Evolutionary conservation across 345 rosid species (phyloP).

Genomic region (Ceriops zippeliana): DNA sequence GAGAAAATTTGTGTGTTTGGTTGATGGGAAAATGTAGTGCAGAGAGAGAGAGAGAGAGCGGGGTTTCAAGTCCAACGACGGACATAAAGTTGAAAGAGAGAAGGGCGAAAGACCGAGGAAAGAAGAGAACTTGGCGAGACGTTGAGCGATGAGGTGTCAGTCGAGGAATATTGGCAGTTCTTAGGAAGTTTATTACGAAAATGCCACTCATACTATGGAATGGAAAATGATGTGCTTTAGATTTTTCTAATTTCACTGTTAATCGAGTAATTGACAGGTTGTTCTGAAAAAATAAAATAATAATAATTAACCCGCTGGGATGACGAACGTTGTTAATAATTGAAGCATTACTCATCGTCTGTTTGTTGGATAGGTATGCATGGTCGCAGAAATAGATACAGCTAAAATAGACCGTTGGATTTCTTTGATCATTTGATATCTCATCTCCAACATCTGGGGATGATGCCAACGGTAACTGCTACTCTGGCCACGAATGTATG

Average conservation of each 20-base stretch:
- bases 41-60: background rate
- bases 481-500: background rate
- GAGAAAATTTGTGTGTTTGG: conserved; percentile 3
- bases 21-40: conserved; percentile 11
- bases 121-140: conserved; percentile 9
- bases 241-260: background rate
- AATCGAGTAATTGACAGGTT: background rate
- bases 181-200: conserved; percentile 17
- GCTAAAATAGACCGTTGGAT: too few species aligned
- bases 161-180: conserved; percentile 10
- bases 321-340: too few species aligned
- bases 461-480: background rate
- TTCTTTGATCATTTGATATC: background rate
- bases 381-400: too few species aligned
- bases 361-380: too few species aligned
- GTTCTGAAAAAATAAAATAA: background rate
- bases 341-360: too few species aligned
- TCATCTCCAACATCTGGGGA: background rate
- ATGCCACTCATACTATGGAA: conserved; percentile 15
- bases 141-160: background rate
- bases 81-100: conserved; percentile 18
- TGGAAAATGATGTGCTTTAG: background rate
- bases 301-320: too few species aligned
- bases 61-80: conserved; percentile 18
- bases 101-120: background rate